Conservation (phyloP, 116 monocot genomes). For the Dioscorea cayenensis region DNA sequence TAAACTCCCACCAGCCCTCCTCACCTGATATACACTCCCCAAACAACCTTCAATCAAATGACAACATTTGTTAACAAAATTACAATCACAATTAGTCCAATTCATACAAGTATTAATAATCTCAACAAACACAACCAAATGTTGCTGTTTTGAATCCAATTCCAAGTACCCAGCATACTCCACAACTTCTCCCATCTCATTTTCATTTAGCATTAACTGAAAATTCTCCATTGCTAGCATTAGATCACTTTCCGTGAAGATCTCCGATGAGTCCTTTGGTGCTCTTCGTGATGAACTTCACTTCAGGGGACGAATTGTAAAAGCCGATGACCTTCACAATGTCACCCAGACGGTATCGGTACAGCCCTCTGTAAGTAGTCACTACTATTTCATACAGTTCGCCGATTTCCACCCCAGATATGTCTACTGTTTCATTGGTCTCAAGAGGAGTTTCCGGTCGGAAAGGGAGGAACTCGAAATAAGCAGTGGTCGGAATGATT, state of each 20-base stretch:
- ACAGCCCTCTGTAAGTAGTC: conserved; percentile 31
- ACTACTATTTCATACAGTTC: conserved; percentile 38
- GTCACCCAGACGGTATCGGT: conserved; percentile 23
- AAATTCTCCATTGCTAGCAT: conserved; percentile 6
- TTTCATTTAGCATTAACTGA: background rate
- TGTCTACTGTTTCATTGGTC: conserved; percentile 14
- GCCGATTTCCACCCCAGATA: conserved; percentile 28
- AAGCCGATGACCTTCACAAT: conserved; percentile 19
- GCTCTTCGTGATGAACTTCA: conserved; percentile 19
- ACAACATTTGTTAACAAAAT: background rate
- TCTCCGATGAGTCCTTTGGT: background rate
- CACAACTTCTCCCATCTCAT: background rate
- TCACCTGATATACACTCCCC: conserved; percentile 17
- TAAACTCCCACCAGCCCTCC: conserved; percentile 22
- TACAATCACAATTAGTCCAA: background rate
- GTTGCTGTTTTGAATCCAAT: background rate
- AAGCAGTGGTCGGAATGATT: conserved; percentile 30
- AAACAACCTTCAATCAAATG: conserved; percentile 7
- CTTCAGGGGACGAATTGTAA: conserved; percentile 6
- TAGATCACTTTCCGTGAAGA: conserved; percentile 17
- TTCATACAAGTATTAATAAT: background rate
- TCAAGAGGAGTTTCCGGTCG: background rate
- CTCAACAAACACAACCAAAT: conserved; percentile 16
- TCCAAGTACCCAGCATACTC: conserved; percentile 15
- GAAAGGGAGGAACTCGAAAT: conserved; percentile 45